phyloP scores from a whole-genome alignment of 2,329 filamentous ascomycete genomes.

The Paracorniculantispora psalliotae region DNA sequence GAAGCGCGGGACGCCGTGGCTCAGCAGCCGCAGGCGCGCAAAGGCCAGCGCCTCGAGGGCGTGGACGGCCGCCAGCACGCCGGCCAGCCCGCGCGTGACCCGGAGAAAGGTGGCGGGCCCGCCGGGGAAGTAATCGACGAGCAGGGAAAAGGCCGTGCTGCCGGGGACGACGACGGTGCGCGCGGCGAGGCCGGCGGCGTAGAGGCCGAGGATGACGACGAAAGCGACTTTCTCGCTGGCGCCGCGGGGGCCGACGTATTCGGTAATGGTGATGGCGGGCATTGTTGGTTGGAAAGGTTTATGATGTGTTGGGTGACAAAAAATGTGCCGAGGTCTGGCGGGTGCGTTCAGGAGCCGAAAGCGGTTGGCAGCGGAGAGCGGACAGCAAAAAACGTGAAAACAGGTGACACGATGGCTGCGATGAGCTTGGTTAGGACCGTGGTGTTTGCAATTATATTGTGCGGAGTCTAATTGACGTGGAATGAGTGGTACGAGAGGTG shows the following conservation, averaged over 20 bases:
- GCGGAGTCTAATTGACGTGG: too few relatives aligned
- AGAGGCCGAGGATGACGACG: neutral
- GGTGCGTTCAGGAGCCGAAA: too few relatives aligned
- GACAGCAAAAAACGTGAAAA: too few relatives aligned
- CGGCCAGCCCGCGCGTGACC: neutral
- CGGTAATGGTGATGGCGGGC: conserved; percentile 2
- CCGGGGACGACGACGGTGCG: conserved; percentile 2
- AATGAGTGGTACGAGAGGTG: too few relatives aligned
- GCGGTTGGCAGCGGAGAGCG: too few relatives aligned
- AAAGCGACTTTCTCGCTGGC: neutral
- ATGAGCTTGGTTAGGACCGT: too few relatives aligned
- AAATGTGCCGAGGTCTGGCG: too few relatives aligned
- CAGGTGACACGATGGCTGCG: too few relatives aligned
- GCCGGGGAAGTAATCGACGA: conserved; percentile 3
- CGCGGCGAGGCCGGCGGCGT: conserved; percentile 1
- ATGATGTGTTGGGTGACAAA: too few relatives aligned
- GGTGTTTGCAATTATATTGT: too few relatives aligned
- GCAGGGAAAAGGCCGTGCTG: neutral
- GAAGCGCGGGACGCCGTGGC: conserved; percentile 11
- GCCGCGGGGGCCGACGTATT: neutral
- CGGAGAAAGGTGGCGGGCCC: neutral
- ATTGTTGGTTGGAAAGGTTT: too few relatives aligned
- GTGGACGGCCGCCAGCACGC: neutral
- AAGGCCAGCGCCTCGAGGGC: conserved; percentile 7
- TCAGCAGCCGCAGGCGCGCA: conserved; percentile 10